Base-by-base conservation (phyloP, 768 basidiomycete genomes). In the Pleurotus salmoneostramineus region DNA sequence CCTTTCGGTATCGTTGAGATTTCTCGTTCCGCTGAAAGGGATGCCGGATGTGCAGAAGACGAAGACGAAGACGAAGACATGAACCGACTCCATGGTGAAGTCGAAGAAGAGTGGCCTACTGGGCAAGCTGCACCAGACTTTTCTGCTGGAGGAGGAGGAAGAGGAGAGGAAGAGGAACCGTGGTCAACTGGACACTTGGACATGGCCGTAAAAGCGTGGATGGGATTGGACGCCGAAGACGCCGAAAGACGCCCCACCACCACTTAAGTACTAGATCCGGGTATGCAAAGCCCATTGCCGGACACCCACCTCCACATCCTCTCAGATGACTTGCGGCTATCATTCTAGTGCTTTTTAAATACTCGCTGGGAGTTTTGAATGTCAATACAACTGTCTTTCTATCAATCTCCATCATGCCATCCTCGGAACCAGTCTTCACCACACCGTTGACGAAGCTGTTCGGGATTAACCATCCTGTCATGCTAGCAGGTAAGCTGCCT, bases 1-100 rank as follows among this genome's bases (percentile, higher is more conserved):
- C 75, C 69, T 65, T 87, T 84, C 14, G 96, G 96, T 68, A 98
- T 98, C 31, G 92, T 91, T 5, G 95, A 97, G 32, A 82, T 78
- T 69, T 93, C 88, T 61, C 96, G 86, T 5, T 91, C 82, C 11
- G 73, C 78, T 2, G 92, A 89, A 50, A 95, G 78, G 15, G 75
- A 56, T 2, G 72, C 58, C 6, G 63, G 37, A n/a, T 55, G 52
- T 27, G 21, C 21, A 15, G 64, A 56, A 6, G 65, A 50, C 37
- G 66, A 55, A 5, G 69, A 56, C n/a, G 62, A 31, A 61, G 62
- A 31, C 40, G 59, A 11, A 60, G 61, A 58, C 61, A 60, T 35
- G 46, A 57, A 47, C 17, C 44, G 56, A 57, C 42, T 50, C 49
- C 49, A 57, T 12, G 56, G 34, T 5, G 59, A 57, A 21, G 36